Evolutionary conservation across 768 basidiomycete genomes (phyloP), one percentile per base, ranked within the genome.

Genomic region (Calvatia gigantea): DNA sequence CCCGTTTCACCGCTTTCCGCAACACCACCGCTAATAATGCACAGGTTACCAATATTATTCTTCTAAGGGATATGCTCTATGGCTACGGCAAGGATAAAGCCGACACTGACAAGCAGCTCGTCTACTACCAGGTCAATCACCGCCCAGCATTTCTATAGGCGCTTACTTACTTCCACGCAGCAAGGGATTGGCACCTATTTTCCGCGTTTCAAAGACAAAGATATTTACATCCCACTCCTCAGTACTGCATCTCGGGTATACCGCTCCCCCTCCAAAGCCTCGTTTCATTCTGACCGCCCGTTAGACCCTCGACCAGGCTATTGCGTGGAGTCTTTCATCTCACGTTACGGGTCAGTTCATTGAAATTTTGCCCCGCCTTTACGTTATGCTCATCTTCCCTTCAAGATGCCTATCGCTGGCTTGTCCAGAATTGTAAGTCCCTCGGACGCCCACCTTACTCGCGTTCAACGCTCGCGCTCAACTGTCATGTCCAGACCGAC

Each of bases 161-260:
- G 14, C 21, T 12, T 8, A 19, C 38, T 42, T 11, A 48, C 27
- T n/a, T 1, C 5, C 37, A 6, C n/a, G n/a, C 32, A 64, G 59
- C 39, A 50, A 8, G 62, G 62, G 8, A 61, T 61, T 17, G 59
- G 62, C 2, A 64, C 60, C 19, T 64, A 60, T 23, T 61, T 51
- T 7, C 56, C 58, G 6, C 33, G 55, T 12, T 39, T 63, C 23
- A 52, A 58, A 15, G 58, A 56, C n/a, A 44, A 54, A 17, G 47
- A 56, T 12, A 27, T 55, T 6, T 57, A 58, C n/a, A 44, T 61
- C 14, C 60, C 62, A 2, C 12, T 58, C 6, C 27, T 61, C 12
- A 43, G 43, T 39, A 25, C 31, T 9, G 32, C 50, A 6, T 63
- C 60, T 2, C 21, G 47, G 44, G 62, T 63, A 37, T 19, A 25